phyloP scores from a whole-genome alignment of 169 alveolate species.

The Cryptosporidium ubiquitum region DNA sequence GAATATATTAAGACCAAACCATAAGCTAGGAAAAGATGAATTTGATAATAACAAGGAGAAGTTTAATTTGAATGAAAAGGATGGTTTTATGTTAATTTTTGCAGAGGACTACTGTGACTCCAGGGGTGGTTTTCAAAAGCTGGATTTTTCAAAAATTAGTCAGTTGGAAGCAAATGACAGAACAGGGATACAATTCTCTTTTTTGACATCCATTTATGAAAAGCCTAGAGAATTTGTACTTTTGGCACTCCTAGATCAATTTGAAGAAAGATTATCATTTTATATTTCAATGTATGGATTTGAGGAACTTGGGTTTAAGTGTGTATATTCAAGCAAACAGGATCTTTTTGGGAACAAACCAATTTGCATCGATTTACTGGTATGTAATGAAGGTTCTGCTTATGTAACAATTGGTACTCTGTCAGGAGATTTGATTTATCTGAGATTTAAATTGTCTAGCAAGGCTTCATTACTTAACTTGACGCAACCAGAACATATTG shows the following conservation, averaged over 20 bases:
- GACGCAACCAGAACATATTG: background rate
- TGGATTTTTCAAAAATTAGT: background rate
- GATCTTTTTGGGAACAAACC: background rate
- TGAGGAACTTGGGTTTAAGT: slow-evolving; percentile 5
- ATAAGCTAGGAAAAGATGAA: background rate
- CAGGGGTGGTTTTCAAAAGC: background rate
- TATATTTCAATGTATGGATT: background rate
- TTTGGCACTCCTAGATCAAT: background rate
- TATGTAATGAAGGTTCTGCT: background rate
- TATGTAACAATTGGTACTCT: slow-evolving; percentile 35
- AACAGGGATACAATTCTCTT: background rate
- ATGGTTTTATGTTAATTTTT: slow-evolving; percentile 6
- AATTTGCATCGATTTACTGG: background rate
- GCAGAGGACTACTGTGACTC: background rate
- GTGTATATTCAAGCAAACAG: background rate
- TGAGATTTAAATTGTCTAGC: background rate
- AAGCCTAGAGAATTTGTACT: background rate
- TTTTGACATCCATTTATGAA: background rate
- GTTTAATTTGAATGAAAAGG: background rate
- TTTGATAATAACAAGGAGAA: background rate
- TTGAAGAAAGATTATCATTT: background rate
- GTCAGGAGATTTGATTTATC: slow-evolving; percentile 41
- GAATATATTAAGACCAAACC: background rate
- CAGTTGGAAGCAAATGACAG: background rate
- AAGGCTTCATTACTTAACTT: background rate